Evolutionary conservation across 2,329 filamentous ascomycete species (phyloP).

Genomic region (Exophiala xenobiotica): DNA sequence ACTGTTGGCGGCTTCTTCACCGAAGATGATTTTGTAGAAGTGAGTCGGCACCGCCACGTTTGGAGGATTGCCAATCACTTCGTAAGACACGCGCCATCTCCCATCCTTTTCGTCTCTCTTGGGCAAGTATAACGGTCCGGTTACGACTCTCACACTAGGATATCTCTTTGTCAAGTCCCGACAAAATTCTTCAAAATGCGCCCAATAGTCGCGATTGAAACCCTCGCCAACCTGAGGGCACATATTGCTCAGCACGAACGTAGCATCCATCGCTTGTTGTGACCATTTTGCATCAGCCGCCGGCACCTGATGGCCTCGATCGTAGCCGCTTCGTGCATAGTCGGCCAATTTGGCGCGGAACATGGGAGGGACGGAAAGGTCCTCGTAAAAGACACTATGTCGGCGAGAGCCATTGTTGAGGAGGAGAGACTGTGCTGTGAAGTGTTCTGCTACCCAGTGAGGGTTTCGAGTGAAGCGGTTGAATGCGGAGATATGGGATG

Average conservation of each 20-base stretch:
- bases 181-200: constrained; percentile 97
- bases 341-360: constrained; percentile 90
- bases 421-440: constrained; percentile 81
- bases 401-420: constrained; percentile 76
- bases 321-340: constrained; percentile 92
- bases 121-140: constrained; percentile 89
- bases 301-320: constrained; percentile 94
- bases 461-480: constrained; percentile 90
- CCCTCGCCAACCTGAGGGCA: constrained; percentile 97
- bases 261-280: constrained; percentile 90
- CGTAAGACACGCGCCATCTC: constrained; percentile 94
- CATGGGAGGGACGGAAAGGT: constrained; percentile 72
- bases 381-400: constrained; percentile 79
- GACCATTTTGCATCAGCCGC: constrained; percentile 96
- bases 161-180: constrained; percentile 76
- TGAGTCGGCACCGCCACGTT: constrained; percentile 96
- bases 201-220: constrained; percentile 99
- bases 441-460: constrained; percentile 93
- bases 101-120: constrained; percentile 76
- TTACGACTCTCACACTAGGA: constrained; percentile 85
- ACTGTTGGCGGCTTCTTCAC: constrained; percentile 70
- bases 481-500: constrained; percentile 80
- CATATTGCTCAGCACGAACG: constrained; percentile 94
- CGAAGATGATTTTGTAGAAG: constrained; percentile 99
- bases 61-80: constrained; percentile 90